Conservation (phyloP, 352 stramenopile genomes). For the Phytophthora podocarpi region DNA sequence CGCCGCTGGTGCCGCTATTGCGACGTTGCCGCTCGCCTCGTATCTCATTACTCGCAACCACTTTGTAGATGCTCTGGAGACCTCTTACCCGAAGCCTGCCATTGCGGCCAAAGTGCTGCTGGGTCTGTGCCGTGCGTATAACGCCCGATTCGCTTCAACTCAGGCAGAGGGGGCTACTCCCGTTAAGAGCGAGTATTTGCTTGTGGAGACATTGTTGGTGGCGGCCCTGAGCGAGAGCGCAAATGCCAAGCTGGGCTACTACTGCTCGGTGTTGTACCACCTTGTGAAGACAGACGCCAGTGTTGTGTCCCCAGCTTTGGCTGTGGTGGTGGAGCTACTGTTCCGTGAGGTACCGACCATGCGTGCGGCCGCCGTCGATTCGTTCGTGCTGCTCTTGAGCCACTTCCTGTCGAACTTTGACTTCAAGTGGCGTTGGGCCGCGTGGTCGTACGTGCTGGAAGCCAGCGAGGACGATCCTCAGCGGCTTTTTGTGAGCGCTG, state of each 20-base stretch:
- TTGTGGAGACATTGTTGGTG: slow-evolving; percentile 77
- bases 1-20: slow-evolving; percentile 62
- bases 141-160: slow-evolving; percentile 56
- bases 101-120: slow-evolving; percentile 79
- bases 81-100: slow-evolving; percentile 69
- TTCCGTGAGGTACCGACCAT: slow-evolving; percentile 84
- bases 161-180: slow-evolving; percentile 25
- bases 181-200: slow-evolving; percentile 79
- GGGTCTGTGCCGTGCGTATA: slow-evolving; percentile 57
- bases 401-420: slow-evolving; percentile 90
- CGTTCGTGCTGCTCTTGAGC: slow-evolving; percentile 83
- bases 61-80: slow-evolving; percentile 61
- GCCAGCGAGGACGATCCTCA: slow-evolving; percentile 81
- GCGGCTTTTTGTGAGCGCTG: slow-evolving; percentile 82
- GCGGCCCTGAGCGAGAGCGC: slow-evolving; percentile 57
- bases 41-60: slow-evolving; percentile 69
- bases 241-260: slow-evolving; percentile 57
- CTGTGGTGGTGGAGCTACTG: slow-evolving; percentile 84
- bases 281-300: slow-evolving; percentile 77
- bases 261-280: slow-evolving; percentile 77
- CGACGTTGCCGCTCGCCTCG: slow-evolving; percentile 67
- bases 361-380: slow-evolving; percentile 55
- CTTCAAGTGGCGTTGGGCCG: slow-evolving; percentile 86
- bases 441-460: slow-evolving; percentile 81
- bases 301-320: slow-evolving; percentile 69